phyloP scores from a whole-genome alignment of 106 monocot genomes.

The Dendrobium chrysotoxum region DNA sequence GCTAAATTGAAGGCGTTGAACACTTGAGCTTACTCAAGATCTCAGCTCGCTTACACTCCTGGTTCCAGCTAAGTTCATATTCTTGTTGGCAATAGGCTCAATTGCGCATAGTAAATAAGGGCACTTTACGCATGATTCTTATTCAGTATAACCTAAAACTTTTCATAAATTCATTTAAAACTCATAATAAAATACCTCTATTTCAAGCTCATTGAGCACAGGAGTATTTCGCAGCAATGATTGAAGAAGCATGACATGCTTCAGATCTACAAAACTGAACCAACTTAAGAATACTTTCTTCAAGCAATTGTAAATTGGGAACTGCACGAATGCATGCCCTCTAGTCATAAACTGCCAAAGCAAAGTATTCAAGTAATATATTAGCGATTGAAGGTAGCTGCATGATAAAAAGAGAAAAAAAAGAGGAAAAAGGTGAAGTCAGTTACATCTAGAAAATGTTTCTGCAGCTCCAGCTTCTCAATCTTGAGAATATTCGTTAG shows the following conservation, averaged over 20 bases:
- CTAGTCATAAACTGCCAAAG: slow-evolving; percentile 12
- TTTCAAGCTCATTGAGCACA: slow-evolving; percentile 5
- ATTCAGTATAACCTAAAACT: too few species aligned
- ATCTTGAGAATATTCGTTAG: slow-evolving; percentile 4
- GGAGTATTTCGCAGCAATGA: slow-evolving; percentile 5
- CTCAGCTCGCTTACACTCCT: too few species aligned
- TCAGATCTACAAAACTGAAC: slow-evolving; percentile 10
- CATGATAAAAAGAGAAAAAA: neutral
- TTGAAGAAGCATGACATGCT: slow-evolving; percentile 1
- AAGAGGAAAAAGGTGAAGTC: too few species aligned
- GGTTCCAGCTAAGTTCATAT: too few species aligned
- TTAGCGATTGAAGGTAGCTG: neutral
- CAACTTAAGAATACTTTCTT: slow-evolving; percentile 6
- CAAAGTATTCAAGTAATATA: neutral
- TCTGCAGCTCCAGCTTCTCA: slow-evolving; percentile 9
- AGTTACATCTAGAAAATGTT: slow-evolving; percentile 13
- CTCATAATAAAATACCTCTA: slow-evolving; percentile 2
- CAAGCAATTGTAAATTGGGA: slow-evolving; percentile 12
- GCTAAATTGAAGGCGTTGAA: too few species aligned
- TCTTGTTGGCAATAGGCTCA: too few species aligned
- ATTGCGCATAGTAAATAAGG: too few species aligned
- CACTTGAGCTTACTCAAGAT: too few species aligned
- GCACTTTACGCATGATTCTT: too few species aligned
- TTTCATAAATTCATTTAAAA: neutral
- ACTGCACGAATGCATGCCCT: neutral